Percentiles rank a stretch among this genome's conserved stretches.
phyloP scores from a whole-genome alignment of 2,329 filamentous ascomycete species.

The Talaromyces albobiverticillius region DNA sequence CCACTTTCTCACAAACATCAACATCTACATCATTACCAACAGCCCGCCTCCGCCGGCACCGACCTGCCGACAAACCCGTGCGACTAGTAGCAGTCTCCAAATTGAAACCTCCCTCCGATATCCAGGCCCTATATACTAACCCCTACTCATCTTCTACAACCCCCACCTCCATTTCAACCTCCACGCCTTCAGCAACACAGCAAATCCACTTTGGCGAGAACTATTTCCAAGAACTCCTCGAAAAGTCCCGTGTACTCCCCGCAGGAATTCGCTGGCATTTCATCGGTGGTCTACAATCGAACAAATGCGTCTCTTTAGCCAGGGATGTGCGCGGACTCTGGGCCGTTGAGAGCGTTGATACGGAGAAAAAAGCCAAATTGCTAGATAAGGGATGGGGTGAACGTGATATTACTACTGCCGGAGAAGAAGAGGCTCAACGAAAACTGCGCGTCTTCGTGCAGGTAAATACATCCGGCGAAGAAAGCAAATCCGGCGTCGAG shows the following conservation, averaged over 20 bases:
- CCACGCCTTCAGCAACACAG: constrained; percentile 4
- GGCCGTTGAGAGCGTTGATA: constrained; percentile 89
- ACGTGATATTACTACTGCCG: constrained; percentile 33
- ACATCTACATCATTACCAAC: constrained; percentile 15
- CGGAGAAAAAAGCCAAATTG: constrained; percentile 77
- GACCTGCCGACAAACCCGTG: constrained; percentile 21
- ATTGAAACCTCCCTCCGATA: constrained; percentile 87
- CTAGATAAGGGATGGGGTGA: constrained; percentile 73
- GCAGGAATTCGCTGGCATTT: constrained; percentile 83
- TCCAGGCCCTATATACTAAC: constrained; percentile 70
- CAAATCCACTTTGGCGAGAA: constrained; percentile 93
- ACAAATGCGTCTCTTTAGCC: constrained; percentile 85
- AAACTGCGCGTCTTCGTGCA: constrained; percentile 78
- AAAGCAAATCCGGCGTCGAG: constrained; percentile 75
- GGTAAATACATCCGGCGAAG: constrained; percentile 91
- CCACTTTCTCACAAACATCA: constrained; percentile 34
- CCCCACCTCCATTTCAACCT: not conserved
- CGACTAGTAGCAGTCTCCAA: constrained; percentile 95
- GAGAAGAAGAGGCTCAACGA: constrained; percentile 22
- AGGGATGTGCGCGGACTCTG: constrained; percentile 81
- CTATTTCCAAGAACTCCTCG: constrained; percentile 83
- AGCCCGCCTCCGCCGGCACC: not conserved
- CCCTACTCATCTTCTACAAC: constrained; percentile 42
- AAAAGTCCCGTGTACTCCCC: constrained; percentile 81
- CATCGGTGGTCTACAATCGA: constrained; percentile 89